These are phyloP conservation scores for Cyclotella cryptica DNA, from an alignment of 108 stramenopile species.

Conservation along the genomic window DNA sequence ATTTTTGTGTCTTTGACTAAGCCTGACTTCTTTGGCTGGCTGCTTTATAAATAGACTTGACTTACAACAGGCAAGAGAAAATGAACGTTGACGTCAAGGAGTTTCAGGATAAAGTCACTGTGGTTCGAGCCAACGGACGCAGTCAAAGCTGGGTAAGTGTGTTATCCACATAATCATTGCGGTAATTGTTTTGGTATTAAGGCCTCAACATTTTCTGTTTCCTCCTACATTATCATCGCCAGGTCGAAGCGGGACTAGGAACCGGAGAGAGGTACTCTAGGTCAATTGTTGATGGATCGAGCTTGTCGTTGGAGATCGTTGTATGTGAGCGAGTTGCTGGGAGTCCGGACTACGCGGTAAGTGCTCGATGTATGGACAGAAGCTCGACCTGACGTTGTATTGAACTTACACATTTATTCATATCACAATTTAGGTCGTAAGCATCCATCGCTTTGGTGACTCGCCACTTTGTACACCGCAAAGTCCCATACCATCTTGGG, in stretches of 20 bases:
- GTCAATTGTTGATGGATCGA: constrained; percentile 9
- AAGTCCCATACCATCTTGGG: no score
- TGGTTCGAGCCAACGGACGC: constrained; percentile 5
- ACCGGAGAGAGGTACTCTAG: constrained; percentile 4
- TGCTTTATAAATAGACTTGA: constrained; percentile 17
- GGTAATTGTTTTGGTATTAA: not conserved
- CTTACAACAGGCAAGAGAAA: constrained; percentile 28
- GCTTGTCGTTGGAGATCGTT: constrained; percentile 1
- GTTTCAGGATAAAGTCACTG: constrained; percentile 15
- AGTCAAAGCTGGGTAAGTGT: constrained; percentile 9
- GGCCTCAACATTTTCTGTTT: no score
- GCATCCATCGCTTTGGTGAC: no score
- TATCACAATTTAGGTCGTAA: no score
- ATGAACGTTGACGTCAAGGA: constrained; percentile 11
- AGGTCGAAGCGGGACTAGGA: constrained; percentile 1
- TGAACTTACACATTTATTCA: no score
- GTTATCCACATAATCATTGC: no score
- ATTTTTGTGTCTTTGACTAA: not conserved
- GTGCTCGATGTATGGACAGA: no score
- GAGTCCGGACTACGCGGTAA: no score
- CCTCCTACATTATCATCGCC: no score
- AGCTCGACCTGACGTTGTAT: no score
- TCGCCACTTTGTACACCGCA: no score
- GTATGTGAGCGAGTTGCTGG: no score
- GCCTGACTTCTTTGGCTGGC: not conserved